A percentile compares a stretch with the other conserved stretches of the same genome.
Conservation (phyloP, 768 basidiomycete genomes). For the Amanita polypyramis region DNA sequence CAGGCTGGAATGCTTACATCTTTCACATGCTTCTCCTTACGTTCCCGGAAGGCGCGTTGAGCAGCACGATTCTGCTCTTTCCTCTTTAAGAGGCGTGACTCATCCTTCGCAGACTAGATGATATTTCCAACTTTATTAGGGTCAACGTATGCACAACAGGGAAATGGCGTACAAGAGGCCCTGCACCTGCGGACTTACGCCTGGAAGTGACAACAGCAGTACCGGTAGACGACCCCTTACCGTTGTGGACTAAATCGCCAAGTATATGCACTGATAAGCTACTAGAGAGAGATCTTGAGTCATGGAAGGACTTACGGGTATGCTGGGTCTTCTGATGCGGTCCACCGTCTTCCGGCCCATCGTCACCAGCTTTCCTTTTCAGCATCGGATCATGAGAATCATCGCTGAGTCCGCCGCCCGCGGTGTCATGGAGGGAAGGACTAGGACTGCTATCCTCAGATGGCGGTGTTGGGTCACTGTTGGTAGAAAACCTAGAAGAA, state of each 20-base stretch:
- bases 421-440: constrained; percentile 32
- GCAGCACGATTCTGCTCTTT: constrained; percentile 98
- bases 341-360: constrained; percentile 51
- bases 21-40: constrained; percentile 95
- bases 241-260: constrained; percentile 13
- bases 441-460: constrained; percentile 77
- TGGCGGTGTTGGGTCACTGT: constrained; percentile 41
- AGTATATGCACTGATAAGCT: background rate
- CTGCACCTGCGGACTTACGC: constrained; percentile 25
- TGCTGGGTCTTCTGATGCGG: constrained; percentile 61
- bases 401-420: constrained; percentile 16
- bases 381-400: constrained; percentile 38
- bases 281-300: background rate
- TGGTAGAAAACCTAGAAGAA: constrained; percentile 34
- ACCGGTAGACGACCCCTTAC: constrained; percentile 18
- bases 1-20: constrained; percentile 51
- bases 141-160: constrained; percentile 1
- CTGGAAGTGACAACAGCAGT: constrained; percentile 15
- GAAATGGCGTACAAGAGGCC: constrained; percentile 14
- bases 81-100: constrained; percentile 68
- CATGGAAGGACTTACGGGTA: constrained; percentile 33
- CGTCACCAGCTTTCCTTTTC: constrained; percentile 72
- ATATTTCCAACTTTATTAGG: constrained; percentile 1
- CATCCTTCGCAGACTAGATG: constrained; percentile 44
- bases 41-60: constrained; percentile 93